phyloP scores from a whole-genome alignment of 495 filamentous ascomycete genomes.

The Thermochaetoides thermophila region DNA sequence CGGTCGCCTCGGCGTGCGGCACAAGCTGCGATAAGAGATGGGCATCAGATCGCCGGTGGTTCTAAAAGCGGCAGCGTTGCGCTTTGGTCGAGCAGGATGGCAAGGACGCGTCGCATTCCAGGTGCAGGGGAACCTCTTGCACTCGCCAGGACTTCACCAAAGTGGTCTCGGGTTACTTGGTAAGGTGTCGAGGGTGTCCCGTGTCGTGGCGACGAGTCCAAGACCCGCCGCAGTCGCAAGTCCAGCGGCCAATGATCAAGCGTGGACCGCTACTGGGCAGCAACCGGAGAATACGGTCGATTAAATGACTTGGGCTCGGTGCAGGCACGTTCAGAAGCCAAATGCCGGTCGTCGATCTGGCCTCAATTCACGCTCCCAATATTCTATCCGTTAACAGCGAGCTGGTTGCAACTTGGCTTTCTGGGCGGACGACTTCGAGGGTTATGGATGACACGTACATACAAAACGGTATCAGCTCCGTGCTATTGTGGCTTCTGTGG shows the following conservation, averaged over 20 bases:
- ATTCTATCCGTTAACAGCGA: conserved; percentile 1
- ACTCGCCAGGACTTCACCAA: too few relatives aligned
- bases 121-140: too few relatives aligned
- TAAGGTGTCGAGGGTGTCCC: too few relatives aligned
- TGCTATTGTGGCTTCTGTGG: too few relatives aligned
- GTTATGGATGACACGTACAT: too few relatives aligned
- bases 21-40: conserved; percentile 7
- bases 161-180: too few relatives aligned
- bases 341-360: conserved; percentile 1
- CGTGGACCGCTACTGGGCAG: conserved; percentile 3
- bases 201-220: background rate
- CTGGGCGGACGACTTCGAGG: background rate
- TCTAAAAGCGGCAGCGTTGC: too few relatives aligned
- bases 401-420: background rate
- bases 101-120: background rate
- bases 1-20: conserved; percentile 15
- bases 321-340: conserved; percentile 1
- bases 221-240: too few relatives aligned
- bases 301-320: background rate
- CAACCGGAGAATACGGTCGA: conserved; percentile 1
- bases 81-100: background rate
- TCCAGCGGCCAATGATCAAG: too few relatives aligned
- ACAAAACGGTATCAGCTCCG: too few relatives aligned
- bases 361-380: background rate
- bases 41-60: conserved; percentile 19